Conservation (phyloP, 73 alveolate genomes). For the Paramecium tetraurelia region DNA sequence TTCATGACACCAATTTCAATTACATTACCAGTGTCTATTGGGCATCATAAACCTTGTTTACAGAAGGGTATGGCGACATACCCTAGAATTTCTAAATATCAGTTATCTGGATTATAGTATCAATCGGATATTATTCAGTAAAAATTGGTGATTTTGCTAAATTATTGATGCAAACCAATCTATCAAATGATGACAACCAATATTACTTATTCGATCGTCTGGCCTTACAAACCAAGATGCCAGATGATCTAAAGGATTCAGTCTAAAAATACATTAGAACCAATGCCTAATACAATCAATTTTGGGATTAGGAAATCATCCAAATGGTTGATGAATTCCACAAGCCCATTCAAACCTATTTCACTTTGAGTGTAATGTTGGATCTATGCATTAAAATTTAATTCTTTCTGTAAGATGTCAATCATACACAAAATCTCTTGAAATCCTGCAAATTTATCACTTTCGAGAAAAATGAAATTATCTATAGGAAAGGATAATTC, state of each 20-base stretch:
- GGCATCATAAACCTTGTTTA: not conserved
- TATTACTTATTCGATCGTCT: not conserved
- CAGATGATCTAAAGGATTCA: not conserved
- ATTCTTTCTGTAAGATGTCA: not conserved
- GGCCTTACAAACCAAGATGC: not conserved
- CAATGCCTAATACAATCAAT: not conserved
- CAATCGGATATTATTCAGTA: not conserved
- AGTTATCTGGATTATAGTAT: not conserved
- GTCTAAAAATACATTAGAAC: not conserved
- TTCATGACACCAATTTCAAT: not conserved
- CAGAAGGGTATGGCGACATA: conserved; percentile 18
- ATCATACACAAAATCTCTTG: not conserved
- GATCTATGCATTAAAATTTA: not conserved
- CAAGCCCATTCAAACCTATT: not conserved
- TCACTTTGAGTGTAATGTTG: not conserved
- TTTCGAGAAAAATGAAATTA: not conserved
- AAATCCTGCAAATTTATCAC: not conserved
- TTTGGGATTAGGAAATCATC: not conserved
- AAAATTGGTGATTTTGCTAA: conserved; percentile 26
- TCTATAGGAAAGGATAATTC: not conserved
- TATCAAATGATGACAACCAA: not conserved
- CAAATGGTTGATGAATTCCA: not conserved
- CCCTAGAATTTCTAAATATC: not conserved
- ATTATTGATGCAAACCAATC: not conserved
- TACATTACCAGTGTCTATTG: conserved; percentile 19